Evolutionary conservation across 1,139 yeast genomes (phyloP).

Genomic region (Debaryomyces nepalensis): DNA sequence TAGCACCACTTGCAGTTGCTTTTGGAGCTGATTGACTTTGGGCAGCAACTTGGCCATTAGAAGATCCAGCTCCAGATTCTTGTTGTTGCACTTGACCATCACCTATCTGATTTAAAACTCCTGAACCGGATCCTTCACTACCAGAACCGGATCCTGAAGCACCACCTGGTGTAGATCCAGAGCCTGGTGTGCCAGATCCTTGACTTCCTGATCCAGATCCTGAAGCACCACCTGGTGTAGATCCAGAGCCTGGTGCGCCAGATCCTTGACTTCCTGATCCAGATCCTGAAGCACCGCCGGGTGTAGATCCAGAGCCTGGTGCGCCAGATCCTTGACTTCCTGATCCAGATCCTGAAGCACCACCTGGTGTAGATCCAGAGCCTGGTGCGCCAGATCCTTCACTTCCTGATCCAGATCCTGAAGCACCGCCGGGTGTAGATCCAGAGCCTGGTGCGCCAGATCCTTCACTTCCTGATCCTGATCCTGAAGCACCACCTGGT

Average conservation of each 20-base stretch:
- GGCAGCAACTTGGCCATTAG: constrained; percentile 36
- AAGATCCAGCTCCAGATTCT: constrained; percentile 23
- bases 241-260: constrained; percentile 14
- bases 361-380: too few relatives aligned
- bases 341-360: neutral
- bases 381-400: neutral
- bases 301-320: too few relatives aligned
- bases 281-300: constrained; percentile 1
- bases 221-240: constrained; percentile 9
- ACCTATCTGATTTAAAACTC: constrained; percentile 34
- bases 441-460: neutral
- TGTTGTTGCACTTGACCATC: constrained; percentile 44
- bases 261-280: constrained; percentile 15
- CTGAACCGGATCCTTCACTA: neutral
- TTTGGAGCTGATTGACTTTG: constrained; percentile 19
- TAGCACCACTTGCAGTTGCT: constrained; percentile 23
- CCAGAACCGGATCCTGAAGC: neutral
- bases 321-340: neutral
- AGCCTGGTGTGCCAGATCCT: neutral
- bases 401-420: constrained; percentile 15
- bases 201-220: neutral
- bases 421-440: constrained; percentile 1
- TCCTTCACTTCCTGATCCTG: neutral
- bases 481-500: constrained; percentile 3
- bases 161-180: neutral